Base-by-base conservation (phyloP, 768 basidiomycete genomes). In the Lactifluus subvellereus region DNA sequence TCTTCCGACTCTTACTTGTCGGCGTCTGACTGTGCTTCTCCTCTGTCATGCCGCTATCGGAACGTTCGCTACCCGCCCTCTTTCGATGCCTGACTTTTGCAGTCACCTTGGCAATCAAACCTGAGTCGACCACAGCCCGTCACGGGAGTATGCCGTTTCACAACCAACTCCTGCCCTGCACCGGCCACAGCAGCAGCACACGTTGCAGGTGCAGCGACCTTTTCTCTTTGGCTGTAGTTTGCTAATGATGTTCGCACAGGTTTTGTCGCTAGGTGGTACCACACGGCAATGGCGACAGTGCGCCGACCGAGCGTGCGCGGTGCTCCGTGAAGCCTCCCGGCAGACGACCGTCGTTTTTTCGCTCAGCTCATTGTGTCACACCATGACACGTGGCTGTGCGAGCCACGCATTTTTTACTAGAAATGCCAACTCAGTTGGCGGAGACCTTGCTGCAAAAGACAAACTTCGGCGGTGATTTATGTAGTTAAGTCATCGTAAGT, bases 201-300 rank as follows among this genome's bases (percentile, higher is more conserved):
- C 47, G 6, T 6, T 65, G 58, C 64, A 42, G 20, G 66, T 57
- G 50, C 0, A n/a, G n/a, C 9, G 22, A 11, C 0, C 6, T 3
- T 30, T 22, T 53, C 14, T 6, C 14, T 43, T 10, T 7, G 2
- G 11, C 11, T 10, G 16, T 27, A 49, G 45, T 47, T 2, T 73
- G 69, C 68, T 57, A 65, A 70, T 69, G n/a, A 48, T 27, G 13
- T 6, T 22, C 37, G 5, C 4, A 9, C 50, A 85, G 85, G 64
- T 96, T 98, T 74, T 98, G 96, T 75, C 89, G 94, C 38, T 96
- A 18, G 95, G 96, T 1, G 96, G 96, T 4, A 84, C 82, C 8
- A 94, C 85, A 2, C 80, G 96, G 13, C 74, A 93, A 20, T 93
- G 72, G 97, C 94, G 2, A 92, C 94, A 1, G 96, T 98, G 4